Evolutionary conservation across 345 rosid species (phyloP), one percentile per base, ranked within the genome.

Genomic region (Bruguiera sexangula): DNA sequence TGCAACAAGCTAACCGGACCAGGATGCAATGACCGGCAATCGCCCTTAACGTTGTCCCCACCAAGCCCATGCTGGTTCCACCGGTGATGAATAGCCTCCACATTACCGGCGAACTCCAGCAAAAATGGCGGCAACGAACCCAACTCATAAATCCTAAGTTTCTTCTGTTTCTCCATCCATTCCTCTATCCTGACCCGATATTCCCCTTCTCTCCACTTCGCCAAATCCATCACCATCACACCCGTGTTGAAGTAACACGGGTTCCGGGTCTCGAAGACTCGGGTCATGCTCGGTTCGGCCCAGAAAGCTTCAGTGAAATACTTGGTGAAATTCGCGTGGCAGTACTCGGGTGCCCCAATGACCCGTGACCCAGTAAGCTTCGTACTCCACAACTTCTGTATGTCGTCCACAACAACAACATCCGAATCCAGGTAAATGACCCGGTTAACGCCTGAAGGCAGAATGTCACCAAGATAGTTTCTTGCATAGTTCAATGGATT

Each of bases 401-500:
- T 69, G 8, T 69, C 72, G 32, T 69, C 72, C 18, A 69, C 65
- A 30, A 50, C 65, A 6, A 69, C 22, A 0, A 60, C 16, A 60
- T 69, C 65, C 16, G 72, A 69, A 32, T 69, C 98, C 0, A 92
- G 79, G 58, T 92, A 88, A 1, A 92, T 85, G 60, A 89, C 92
- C 1, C 91, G 85, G 0, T 39, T 46, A 15, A 89, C 69, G 22
- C 84, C 81, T 0, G 88, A 64, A 1, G 82, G 84, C 0, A 92
- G 82, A 11, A 89, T 79, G 10, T 88, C 89, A 0, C 87, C 85
- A 24, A 92, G 77, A 73, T 89, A 89, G 66, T 64, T 88, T 67
- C 98, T 84, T 1, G 96, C 98, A 50, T 87, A 92, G 30, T 92
- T 92, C 70, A 88, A 70, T 0, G 98, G 98, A 57, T 69, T 85